phyloP scores from a whole-genome alignment of 73 alveolate species.

The Paramecium tetraurelia region DNA sequence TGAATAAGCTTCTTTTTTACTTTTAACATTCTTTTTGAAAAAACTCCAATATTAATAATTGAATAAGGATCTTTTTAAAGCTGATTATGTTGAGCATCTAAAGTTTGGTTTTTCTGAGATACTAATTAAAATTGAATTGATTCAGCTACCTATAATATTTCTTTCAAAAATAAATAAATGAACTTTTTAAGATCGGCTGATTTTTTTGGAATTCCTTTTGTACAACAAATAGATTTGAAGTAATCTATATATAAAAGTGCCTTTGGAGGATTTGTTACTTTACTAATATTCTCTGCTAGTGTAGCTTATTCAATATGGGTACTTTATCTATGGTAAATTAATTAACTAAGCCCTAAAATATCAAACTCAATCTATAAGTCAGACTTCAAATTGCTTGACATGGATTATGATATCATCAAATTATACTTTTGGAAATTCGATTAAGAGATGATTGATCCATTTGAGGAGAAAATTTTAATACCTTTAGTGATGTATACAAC shows the following conservation, averaged over 20 bases:
- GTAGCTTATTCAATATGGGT: neutral
- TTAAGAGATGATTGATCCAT: neutral
- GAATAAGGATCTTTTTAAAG: neutral
- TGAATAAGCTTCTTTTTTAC: no score
- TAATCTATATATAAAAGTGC: neutral
- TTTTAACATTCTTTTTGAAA: no score
- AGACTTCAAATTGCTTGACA: neutral
- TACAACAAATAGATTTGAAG: neutral
- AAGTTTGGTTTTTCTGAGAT: neutral
- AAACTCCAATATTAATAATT: no score
- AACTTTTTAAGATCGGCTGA: neutral
- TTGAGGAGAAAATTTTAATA: neutral
- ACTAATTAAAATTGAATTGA: neutral
- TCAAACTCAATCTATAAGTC: neutral
- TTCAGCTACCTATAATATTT: neutral
- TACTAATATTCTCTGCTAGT: neutral
- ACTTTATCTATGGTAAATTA: neutral
- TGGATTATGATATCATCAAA: neutral
- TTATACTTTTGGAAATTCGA: neutral
- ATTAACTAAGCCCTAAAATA: neutral
- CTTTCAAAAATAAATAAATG: neutral
- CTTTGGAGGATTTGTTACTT: neutral
- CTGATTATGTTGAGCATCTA: neutral
- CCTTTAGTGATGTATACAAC: neutral
- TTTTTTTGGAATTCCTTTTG: neutral